Evolutionary conservation across 495 filamentous ascomycete genomes (phyloP), one percentile per base, ranked within the genome.

Genomic region (Thermothielavioides terrestris): DNA sequence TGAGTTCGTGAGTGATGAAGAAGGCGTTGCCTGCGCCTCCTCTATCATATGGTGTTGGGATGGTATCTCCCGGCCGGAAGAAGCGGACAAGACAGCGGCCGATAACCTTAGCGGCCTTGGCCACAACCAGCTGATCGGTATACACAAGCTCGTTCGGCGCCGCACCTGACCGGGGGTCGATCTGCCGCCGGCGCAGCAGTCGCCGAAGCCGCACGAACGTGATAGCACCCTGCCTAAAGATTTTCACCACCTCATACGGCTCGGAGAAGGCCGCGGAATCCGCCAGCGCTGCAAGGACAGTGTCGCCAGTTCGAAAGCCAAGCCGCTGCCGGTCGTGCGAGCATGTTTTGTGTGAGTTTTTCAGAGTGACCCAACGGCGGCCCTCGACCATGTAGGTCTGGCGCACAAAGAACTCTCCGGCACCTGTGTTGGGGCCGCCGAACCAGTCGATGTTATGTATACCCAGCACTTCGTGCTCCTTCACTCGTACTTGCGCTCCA

Each of bases 81-180:
- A 78, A 73, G 0, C 80, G 72, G 12, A 90, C 64, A 34, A 77
- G 55, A 47, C 84, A 89, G 37, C 62, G 70, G 11, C 80, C 67
- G 2, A 68, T 49, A 6, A 88, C 70, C 7, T 60, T 60, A 0
- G 60, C 48, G 4, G 65, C 31, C 4, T 60, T 54, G 9, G 80
- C 50, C 2, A 65, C 63, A 0, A 73, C 49, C 1, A 73, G 45
- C 11, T 70, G 38, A 6, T 79, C 59, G 0, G 79, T 78, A 44
- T 81, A 82, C 0, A 84, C 69, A 0, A 89, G 66, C 59, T 89
- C 84, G 47, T 89, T 89, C 2, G 76, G 67, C n/a, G 61, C 60
- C 1, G 75, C 69, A 5, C 62, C 43, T 11, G 67, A 58, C 0
- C 17, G 23, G 1, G 61, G 56, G 46, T 73, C 70, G 20, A 78